Percentiles rank a stretch among this genome's conserved stretches.
Evolutionary conservation across 2,329 filamentous ascomycete species (phyloP).

Genomic region (Arthrobotrys sphaeroides): DNA sequence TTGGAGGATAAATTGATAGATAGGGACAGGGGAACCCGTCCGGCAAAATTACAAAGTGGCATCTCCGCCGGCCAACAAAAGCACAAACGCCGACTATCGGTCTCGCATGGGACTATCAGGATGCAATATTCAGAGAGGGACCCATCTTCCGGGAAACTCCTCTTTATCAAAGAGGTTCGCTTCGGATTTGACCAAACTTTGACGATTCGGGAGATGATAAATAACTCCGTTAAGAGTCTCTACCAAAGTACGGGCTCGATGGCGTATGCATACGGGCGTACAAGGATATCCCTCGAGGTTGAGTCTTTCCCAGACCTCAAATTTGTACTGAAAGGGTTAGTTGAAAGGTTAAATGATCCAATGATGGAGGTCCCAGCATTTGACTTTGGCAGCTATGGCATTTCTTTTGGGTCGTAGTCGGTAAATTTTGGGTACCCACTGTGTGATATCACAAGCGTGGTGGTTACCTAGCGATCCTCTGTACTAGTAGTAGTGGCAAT

Average conservation of each 20-base stretch:
- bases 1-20: slow-evolving; percentile 5
- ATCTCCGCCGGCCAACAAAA: not conserved
- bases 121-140: not conserved
- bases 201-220: not conserved
- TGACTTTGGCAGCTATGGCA: not conserved
- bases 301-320: not conserved
- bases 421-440: not conserved
- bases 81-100: not conserved
- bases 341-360: slow-evolving; percentile 3
- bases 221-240: not conserved
- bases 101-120: not conserved
- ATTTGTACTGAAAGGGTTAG: not conserved
- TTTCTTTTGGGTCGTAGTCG: not conserved
- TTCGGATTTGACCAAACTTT: not conserved
- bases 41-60: not conserved
- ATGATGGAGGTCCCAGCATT: not conserved
- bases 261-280: not conserved
- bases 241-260: not conserved
- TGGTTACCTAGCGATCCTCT: too few species aligned
- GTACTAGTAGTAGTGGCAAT: too few species aligned
- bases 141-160: not conserved
- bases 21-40: not conserved
- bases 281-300: not conserved
- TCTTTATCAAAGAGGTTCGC: not conserved
- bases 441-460: too few species aligned